A percentile compares a stretch with the other conserved stretches of the same genome.
phyloP scores from a whole-genome alignment of 2,329 filamentous ascomycete species.

The Blastomyces gilchristii region DNA sequence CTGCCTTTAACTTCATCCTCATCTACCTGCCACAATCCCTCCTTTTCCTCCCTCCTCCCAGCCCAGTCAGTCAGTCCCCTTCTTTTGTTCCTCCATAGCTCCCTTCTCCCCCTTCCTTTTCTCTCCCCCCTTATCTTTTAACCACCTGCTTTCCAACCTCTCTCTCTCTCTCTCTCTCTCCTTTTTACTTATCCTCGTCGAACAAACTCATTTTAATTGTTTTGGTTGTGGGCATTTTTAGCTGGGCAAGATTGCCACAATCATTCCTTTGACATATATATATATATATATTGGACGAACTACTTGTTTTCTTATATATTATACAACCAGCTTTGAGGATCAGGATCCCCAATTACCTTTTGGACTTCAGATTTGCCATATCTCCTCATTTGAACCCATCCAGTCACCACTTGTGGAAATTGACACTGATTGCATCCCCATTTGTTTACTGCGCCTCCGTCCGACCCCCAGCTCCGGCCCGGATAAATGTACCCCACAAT shows the following conservation, averaged over 20 bases:
- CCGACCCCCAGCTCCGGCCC: not conserved
- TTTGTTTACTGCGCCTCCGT: not conserved
- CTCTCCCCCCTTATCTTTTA: conserved; percentile 12
- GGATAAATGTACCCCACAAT: conserved; percentile 36
- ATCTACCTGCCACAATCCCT: conserved; percentile 11
- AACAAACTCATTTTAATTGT: conserved; percentile 18
- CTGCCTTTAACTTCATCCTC: conserved; percentile 9
- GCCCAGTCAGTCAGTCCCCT: conserved; percentile 2
- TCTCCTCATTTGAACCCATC: not conserved
- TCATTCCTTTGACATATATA: conserved; percentile 4
- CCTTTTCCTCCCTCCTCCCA: conserved; percentile 14
- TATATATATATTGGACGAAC: not conserved
- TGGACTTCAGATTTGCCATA: not conserved
- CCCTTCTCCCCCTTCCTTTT: conserved; percentile 12
- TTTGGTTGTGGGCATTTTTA: conserved; percentile 12
- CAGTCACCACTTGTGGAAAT: conserved; percentile 2
- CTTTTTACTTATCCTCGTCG: not conserved
- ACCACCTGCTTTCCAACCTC: conserved; percentile 40
- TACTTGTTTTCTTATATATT: not conserved
- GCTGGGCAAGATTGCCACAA: not conserved
- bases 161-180: conserved; percentile 17
- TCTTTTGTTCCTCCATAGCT: conserved; percentile 11
- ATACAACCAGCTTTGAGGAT: conserved; percentile 3
- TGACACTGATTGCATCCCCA: conserved; percentile 20
- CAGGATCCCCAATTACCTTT: conserved; percentile 7